Base-by-base conservation (phyloP, 169 alveolate species). In the Plasmodium cynomolgi region DNA sequence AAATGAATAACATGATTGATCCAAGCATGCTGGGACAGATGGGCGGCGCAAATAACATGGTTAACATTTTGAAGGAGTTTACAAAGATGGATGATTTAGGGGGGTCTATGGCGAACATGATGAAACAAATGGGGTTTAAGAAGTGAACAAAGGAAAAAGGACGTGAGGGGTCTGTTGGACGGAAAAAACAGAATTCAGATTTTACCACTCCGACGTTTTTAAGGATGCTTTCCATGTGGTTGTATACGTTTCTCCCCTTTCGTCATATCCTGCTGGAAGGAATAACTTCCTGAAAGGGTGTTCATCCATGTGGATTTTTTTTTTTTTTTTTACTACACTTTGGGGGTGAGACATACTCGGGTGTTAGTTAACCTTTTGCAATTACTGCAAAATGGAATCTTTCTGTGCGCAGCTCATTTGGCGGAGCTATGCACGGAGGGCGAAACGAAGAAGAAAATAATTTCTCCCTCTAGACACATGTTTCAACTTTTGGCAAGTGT, bases 31-130 rank as follows among this genome's bases (percentile, higher is more conserved):
- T 99, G 72, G 96, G 97, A 84, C 98, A 98, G 91, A 98, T 99
- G 98, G 99, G 99, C 44, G 99, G 99, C 13, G 97, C 99, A 41
- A 98, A 98, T 37, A 98, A 97, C 88, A 81, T 99, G 95, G 97
- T 99, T 97, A 98, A 98, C 58, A 96, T 99, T 97, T 97, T 98
- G 98, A 98, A 98, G 93, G 99, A 98, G 56, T 82, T 91, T 91
- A 91, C 85, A 3, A 91, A 91, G 54, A 91, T 91, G 95, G 95
- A 81, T 2, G 95, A 91, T 73, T 91, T 91, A 15, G 95, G 95
- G 7, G 92, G 92, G n/a, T 26, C 91, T 3, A 91, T 91, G 95
- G 20, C 95, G 2, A 91, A 91, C 54, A 91, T 91, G 95, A 91
- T 91, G 95, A 91, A 91, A 29, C 95, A 91, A n/a, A 91, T 91